Base-by-base conservation (phyloP, 2,329 filamentous ascomycete species). In the Helicocarpus griseus region DNA sequence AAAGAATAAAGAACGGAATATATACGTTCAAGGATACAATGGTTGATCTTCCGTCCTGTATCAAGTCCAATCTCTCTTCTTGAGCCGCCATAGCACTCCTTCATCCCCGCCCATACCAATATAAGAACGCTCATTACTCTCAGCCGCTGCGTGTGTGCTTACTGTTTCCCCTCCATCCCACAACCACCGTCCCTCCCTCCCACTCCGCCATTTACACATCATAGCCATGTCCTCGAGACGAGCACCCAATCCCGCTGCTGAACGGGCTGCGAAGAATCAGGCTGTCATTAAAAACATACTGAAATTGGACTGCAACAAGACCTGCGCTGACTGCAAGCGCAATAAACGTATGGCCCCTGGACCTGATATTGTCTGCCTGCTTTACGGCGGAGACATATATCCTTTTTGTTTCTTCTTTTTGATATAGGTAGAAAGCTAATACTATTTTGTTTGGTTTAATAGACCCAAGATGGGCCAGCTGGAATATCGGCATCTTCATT, bases 381-480 rank as follows among this genome's bases (percentile, higher is more conserved):
- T 47, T 14, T 36, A 14, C 11, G 13, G 11, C 11, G 14, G 4
- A 3, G 7, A 46, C 4, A 24, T 39, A 48, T 39, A n/a, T 48
- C 24, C 51, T 8, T 1, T 36, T 8, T 50, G n/a, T 31, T 39
- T 21, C 26, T 24, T 43, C 28, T 36, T n/a, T 39, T 36, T 48
- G 41, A 29, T 13, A 14, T 19, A 21, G 36, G n/a, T 19, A 14
- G 14, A 22, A 41, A 28, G 28, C 38, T 50, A 50, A 50, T 13
- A 50, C 14, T 19, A 17, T 5, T 19, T 24, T 43, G 19, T 35
- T 48, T 17, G 1, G 21, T 29, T 38, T 26, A 38, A 47, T 66
- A 95, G 89, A 96, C 74, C 93, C 93, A 55, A 82, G 93, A 86
- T 98, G 93, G 93, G 93, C 93, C 29, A 96, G 89, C 66, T 98